These are phyloP conservation scores for Lasiodiplodia sp. DNA, from an alignment of 2,329 filamentous ascomycete species.

Conservation along the genomic window DNA sequence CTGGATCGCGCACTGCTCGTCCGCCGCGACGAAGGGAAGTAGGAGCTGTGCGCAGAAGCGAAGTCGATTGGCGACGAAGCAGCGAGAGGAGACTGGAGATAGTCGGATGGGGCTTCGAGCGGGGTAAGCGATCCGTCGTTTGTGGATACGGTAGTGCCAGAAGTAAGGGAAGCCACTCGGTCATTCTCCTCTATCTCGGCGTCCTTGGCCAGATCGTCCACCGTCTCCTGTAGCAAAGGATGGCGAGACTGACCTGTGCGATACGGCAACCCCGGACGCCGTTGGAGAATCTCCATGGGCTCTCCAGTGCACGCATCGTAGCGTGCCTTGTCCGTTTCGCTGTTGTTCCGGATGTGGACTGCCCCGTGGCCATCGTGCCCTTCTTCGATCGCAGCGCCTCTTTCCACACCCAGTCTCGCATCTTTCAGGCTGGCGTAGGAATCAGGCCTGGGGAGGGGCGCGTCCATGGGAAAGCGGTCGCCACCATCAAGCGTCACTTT, in stretches of 20 bases:
- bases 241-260: slow-evolving; percentile 41
- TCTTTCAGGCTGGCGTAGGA: slow-evolving; percentile 8
- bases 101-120: slow-evolving; percentile 43
- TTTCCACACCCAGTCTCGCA: background rate
- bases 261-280: slow-evolving; percentile 39
- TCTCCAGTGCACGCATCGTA: slow-evolving; percentile 34
- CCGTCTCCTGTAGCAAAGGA: slow-evolving; percentile 45
- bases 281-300: slow-evolving; percentile 12
- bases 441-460: slow-evolving; percentile 44
- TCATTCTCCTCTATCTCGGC: slow-evolving; percentile 38
- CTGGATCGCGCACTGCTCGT: slow-evolving; percentile 44
- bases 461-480: slow-evolving; percentile 45
- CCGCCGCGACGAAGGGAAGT: slow-evolving; percentile 35
- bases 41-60: slow-evolving; percentile 36
- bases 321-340: slow-evolving; percentile 40
- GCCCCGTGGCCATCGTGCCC: slow-evolving; percentile 37
- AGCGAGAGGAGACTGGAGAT: slow-evolving; percentile 40
- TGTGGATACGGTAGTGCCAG: slow-evolving; percentile 51
- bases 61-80: slow-evolving; percentile 47
- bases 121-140: slow-evolving; percentile 49
- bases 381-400: slow-evolving; percentile 32
- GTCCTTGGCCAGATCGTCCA: slow-evolving; percentile 35
- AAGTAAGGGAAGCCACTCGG: slow-evolving; percentile 50
- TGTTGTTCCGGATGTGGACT: slow-evolving; percentile 20
- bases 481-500: slow-evolving; percentile 51